These are phyloP conservation scores for Paramecium primaurelia DNA, from an alignment of 73 alveolate species.

Conservation along the genomic window DNA sequence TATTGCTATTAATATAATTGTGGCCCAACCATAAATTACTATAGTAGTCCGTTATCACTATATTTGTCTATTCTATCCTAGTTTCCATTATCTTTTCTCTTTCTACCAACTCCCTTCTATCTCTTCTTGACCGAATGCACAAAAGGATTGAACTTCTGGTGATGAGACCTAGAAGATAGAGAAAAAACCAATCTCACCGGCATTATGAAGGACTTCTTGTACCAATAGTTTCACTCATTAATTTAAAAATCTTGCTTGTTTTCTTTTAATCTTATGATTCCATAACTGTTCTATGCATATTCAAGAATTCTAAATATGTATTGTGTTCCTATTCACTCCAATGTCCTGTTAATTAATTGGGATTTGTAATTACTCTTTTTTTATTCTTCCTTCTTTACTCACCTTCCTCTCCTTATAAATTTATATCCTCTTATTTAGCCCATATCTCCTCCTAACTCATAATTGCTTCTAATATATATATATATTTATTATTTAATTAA, in stretches of 20 bases:
- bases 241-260: background rate
- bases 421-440: background rate
- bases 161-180: slow-evolving; percentile 25
- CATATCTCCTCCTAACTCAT: background rate
- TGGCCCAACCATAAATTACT: background rate
- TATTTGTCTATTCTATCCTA: background rate
- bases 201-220: slow-evolving; percentile 37
- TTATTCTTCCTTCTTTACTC: background rate
- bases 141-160: slow-evolving; percentile 21
- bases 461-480: background rate
- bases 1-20: background rate
- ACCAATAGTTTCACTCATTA: slow-evolving; percentile 30
- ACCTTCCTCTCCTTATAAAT: background rate
- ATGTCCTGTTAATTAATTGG: slow-evolving; percentile 35
- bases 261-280: slow-evolving; percentile 30
- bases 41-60: background rate
- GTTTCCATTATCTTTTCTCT: background rate
- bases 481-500: background rate
- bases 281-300: background rate
- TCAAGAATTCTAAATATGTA: background rate
- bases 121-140: background rate
- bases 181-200: background rate
- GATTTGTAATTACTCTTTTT: slow-evolving; percentile 12
- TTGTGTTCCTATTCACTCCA: slow-evolving; percentile 38
- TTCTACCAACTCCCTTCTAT: background rate